phyloP scores from a whole-genome alignment of 441 rosid genomes.

The Flueggea neowawraea region DNA sequence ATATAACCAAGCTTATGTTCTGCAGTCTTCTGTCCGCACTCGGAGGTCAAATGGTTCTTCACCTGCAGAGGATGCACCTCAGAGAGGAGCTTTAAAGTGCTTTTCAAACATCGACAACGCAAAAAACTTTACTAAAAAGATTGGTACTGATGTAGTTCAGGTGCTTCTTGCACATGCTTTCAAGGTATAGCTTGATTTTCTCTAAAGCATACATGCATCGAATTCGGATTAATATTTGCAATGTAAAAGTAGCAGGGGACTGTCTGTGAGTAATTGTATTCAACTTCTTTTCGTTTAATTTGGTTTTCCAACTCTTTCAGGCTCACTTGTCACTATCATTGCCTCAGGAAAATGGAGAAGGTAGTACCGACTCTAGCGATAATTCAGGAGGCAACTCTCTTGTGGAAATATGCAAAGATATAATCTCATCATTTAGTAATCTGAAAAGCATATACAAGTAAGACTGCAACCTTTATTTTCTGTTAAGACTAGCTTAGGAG shows the following conservation, averaged over 20 bases:
- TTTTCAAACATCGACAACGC: constrained; percentile 43
- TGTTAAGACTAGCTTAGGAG: neutral
- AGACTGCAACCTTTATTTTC: constrained; percentile 19
- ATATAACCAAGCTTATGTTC: neutral
- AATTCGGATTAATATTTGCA: neutral
- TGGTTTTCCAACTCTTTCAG: constrained; percentile 29
- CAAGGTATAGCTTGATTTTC: no score
- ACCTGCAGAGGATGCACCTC: constrained; percentile 33
- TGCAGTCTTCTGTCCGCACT: constrained; percentile 67
- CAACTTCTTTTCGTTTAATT: neutral
- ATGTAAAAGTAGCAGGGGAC: neutral
- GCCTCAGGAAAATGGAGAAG: constrained; percentile 16
- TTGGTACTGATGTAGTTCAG: constrained; percentile 52
- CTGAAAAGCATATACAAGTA: constrained; percentile 52
- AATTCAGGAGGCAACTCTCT: constrained; percentile 28
- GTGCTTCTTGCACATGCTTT: constrained; percentile 59
- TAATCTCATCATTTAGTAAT: constrained; percentile 57
- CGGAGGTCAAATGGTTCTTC: constrained; percentile 41
- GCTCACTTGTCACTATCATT: constrained; percentile 44
- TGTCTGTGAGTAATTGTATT: no score
- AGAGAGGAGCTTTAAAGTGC: constrained; percentile 54
- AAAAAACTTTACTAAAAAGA: constrained; percentile 51
- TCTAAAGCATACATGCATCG: neutral
- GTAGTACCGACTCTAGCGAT: constrained; percentile 16
- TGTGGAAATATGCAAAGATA: constrained; percentile 53